phyloP scores from a whole-genome alignment of 176 grass and related monocot genomes.

The Triticum turgidum region DNA sequence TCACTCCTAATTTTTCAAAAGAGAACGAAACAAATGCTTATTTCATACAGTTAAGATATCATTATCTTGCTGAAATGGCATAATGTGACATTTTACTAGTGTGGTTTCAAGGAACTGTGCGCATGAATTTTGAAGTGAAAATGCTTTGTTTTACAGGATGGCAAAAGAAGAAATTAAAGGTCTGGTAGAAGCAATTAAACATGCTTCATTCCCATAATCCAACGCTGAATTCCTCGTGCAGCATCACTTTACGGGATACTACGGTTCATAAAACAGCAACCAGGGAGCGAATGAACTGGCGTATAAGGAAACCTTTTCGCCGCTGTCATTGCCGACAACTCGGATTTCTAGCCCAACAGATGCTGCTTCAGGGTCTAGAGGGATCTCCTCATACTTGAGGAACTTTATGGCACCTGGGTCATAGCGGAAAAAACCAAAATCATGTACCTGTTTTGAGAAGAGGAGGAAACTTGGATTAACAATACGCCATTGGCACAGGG shows the following conservation, averaged over 20 bases:
- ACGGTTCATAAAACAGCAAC: neutral
- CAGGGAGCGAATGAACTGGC: neutral
- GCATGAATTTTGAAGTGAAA: neutral
- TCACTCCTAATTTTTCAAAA: neutral
- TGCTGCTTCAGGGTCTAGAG: conserved; percentile 83
- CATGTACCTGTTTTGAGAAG: conserved; percentile 78
- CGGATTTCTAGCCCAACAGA: conserved; percentile 97
- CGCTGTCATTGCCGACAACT: conserved; percentile 98
- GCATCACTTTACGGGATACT: neutral
- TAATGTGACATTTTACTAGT: neutral
- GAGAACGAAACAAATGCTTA: neutral
- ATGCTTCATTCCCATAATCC: neutral
- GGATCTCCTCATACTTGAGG: conserved; percentile 84
- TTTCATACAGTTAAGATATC: neutral
- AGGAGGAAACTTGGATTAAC: conserved; percentile 14
- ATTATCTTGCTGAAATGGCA: neutral
- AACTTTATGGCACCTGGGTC: conserved; percentile 96
- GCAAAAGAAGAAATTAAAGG: neutral
- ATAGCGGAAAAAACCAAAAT: conserved; percentile 99
- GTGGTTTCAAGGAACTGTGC: neutral
- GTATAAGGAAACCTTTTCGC: conserved; percentile 69
- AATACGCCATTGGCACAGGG: conserved; percentile 10
- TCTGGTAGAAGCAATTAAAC: neutral
- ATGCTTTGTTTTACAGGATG: neutral
- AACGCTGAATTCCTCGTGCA: neutral